phyloP scores from a whole-genome alignment of 1,284 basidiomycete genomes.

The Puccinia polysora region DNA sequence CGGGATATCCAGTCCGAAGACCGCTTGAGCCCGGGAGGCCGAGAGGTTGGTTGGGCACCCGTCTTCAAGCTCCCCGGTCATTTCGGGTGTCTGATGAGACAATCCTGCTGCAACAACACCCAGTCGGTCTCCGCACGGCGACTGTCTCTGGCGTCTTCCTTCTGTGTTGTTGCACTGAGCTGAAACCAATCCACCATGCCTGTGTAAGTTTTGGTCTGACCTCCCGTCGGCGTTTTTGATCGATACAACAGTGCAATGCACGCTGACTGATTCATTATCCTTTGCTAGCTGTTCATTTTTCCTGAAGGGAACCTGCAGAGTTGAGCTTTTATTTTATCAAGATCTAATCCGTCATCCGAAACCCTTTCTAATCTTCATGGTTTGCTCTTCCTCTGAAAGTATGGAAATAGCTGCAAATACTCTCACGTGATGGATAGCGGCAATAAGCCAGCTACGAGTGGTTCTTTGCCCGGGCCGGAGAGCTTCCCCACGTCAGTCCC shows the following conservation, averaged over 20 bases:
- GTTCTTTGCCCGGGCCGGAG: constrained; percentile 15
- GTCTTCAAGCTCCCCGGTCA: too few relatives aligned
- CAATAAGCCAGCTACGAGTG: background rate
- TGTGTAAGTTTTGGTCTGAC: background rate
- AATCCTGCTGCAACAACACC: too few relatives aligned
- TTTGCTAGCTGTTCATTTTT: constrained; percentile 8
- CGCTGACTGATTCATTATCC: background rate
- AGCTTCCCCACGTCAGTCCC: constrained; percentile 14
- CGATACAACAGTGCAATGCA: background rate
- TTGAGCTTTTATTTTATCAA: background rate
- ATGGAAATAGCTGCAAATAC: constrained; percentile 2
- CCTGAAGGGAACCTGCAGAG: constrained; percentile 14
- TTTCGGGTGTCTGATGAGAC: too few relatives aligned
- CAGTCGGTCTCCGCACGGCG: too few relatives aligned
- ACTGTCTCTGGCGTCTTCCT: too few relatives aligned
- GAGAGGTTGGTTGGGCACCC: too few relatives aligned
- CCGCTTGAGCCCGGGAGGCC: too few relatives aligned
- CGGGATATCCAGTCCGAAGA: too few relatives aligned
- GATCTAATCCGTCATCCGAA: background rate
- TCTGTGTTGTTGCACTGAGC: background rate
- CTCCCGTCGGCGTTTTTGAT: background rate
- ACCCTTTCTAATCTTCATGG: background rate
- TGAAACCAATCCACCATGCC: background rate
- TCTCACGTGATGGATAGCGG: constrained; percentile 5
- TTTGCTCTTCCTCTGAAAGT: background rate